phyloP scores from a whole-genome alignment of 1,139 yeast genomes.

The Yarrowia galli region DNA sequence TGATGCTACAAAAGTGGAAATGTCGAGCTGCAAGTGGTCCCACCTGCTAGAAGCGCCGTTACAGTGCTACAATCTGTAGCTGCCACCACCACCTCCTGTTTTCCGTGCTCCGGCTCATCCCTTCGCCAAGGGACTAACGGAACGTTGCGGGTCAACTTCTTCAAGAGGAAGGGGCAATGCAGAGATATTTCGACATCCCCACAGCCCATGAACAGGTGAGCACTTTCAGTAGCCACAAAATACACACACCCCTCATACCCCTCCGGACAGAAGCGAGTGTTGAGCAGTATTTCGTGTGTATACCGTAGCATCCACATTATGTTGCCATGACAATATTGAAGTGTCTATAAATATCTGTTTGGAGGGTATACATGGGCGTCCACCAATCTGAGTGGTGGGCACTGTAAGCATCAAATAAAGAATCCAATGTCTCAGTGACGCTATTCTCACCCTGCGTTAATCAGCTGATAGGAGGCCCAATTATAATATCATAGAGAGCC shows the following conservation, averaged over 20 bases:
- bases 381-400: background rate
- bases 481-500: background rate
- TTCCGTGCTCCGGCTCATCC: background rate
- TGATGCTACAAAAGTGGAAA: too few relatives aligned
- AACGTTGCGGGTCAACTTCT: conserved; percentile 14
- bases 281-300: background rate
- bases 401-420: background rate
- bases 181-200: conserved; percentile 1
- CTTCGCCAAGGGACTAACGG: conserved; percentile 20
- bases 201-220: background rate
- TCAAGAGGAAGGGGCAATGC: background rate
- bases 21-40: too few relatives aligned
- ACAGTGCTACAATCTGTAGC: too few relatives aligned
- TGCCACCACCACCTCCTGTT: background rate
- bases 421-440: conserved; percentile 12
- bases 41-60: too few relatives aligned
- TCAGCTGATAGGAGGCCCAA: background rate
- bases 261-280: background rate
- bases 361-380: background rate
- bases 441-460: conserved; percentile 6
- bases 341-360: background rate
- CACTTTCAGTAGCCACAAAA: background rate
- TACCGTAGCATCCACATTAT: too few relatives aligned
- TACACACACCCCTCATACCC: background rate
- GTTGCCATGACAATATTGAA: background rate